phyloP scores from a whole-genome alignment of 2,329 filamentous ascomycete genomes.

The Fusarium sterilihyphosum region DNA sequence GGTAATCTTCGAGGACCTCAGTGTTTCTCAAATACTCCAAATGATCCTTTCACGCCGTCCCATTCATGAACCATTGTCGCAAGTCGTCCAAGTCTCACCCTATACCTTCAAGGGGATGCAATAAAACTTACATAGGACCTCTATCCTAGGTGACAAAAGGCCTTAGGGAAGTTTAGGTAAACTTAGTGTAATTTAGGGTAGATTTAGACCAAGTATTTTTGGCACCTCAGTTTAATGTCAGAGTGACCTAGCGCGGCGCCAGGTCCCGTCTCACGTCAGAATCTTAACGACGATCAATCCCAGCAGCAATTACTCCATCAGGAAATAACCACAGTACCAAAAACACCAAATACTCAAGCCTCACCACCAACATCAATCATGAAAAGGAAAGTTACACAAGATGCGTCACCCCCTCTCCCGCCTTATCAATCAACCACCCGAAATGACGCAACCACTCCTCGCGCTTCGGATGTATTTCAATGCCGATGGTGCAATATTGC shows the following conservation, averaged over 20 bases:
- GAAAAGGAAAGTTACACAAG: not conserved
- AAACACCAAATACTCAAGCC: not conserved
- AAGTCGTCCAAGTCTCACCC: not conserved
- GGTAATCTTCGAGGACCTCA: not conserved
- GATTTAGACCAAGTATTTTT: no score
- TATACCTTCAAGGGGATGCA: not conserved
- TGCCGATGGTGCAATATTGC: constrained; percentile 3
- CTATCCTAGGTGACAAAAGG: no score
- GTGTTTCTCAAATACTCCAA: not conserved
- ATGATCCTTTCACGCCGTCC: no score
- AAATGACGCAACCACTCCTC: constrained; percentile 20
- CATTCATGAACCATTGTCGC: not conserved
- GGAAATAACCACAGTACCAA: not conserved
- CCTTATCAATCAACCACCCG: not conserved
- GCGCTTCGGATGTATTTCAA: constrained; percentile 8
- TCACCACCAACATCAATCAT: not conserved
- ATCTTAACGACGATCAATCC: not conserved
- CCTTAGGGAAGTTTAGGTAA: no score
- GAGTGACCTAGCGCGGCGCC: not conserved
- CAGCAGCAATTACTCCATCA: not conserved
- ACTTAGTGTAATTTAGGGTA: rapidly evolving
- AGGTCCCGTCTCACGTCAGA: constrained; percentile 22
- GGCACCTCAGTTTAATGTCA: no score
- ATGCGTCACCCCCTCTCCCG: not conserved
- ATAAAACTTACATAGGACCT: no score